Evolutionary conservation across 208 protist genomes (phyloP), one percentile per base, ranked within the genome.

Genomic region (Phytomonas sp.): DNA sequence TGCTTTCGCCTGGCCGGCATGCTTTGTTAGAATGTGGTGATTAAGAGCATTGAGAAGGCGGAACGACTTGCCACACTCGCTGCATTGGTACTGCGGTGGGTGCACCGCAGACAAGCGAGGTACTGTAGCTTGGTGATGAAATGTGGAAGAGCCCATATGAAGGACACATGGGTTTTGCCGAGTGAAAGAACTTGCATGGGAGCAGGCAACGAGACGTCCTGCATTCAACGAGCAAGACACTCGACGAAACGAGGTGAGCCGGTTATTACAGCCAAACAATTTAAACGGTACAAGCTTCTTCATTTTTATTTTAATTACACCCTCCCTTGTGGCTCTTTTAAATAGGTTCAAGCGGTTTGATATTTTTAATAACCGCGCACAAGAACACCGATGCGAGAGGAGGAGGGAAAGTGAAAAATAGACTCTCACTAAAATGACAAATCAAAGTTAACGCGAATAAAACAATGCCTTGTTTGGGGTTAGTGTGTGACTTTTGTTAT

Each of bases 11-110:
- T 82, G 62, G 30, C 88, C 90, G 26, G 74, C 83, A 78, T 96
- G 91, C 26, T 85, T 86, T 11, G 91, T 94, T 74, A 92, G 79
- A 56, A 96, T 94, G 79, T 96, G 91, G 71, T 96, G 91, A 36
- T 93, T 88, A 0, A 96, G 78, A 0, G 91, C 91, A 71, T 94
- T 94, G 15, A 93, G 76, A 53, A 96, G 79, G 5, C 91, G 91
- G 75, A 96, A 96, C 0, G 80, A 72, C 71, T 94, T 94, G 15
- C 87, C 84, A 65, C 91, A 96, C 60, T 85, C 82, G 4, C 87
- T 78, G 66, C 91, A 96, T 62, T 92, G 86, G 64, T 91, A 95
- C 6, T 70, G 70, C 0, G 82, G 62, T 8, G 43, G 5, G 64
- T 11, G 4, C 43, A 59, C 28, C 65, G 32, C 62, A 67, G 59